Evolutionary conservation across 331 rosid genomes (phyloP).

Genomic region (Dryas integrifolia): DNA sequence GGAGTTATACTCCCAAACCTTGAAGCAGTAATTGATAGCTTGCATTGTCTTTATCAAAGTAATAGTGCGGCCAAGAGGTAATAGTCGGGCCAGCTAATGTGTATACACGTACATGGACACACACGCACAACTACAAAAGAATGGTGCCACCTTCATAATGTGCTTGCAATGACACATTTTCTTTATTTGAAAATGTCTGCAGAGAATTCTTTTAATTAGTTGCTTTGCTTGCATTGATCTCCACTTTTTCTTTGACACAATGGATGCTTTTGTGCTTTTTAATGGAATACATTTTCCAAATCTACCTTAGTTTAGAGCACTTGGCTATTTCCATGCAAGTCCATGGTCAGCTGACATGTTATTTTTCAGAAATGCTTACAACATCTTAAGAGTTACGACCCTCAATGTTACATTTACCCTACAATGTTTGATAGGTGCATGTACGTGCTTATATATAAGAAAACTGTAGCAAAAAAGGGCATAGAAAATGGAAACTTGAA

Average conservation of each 20-base stretch:
- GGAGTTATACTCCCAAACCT: slow-evolving; percentile 58
- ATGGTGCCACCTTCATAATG: background rate
- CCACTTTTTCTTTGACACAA: background rate
- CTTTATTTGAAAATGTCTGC: background rate
- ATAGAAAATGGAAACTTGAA: background rate
- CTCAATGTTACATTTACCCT: background rate
- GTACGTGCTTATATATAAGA: background rate
- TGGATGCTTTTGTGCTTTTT: background rate
- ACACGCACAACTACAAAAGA: background rate
- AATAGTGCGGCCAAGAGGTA: slow-evolving; percentile 78
- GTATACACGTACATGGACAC: background rate
- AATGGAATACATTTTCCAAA: background rate
- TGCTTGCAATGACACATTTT: background rate
- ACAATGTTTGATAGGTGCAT: background rate
- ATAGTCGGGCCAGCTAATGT: background rate
- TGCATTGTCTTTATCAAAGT: slow-evolving; percentile 62
- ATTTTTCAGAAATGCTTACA: background rate
- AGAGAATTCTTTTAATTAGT: background rate
- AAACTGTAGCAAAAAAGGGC: background rate
- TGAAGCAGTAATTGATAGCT: slow-evolving; percentile 54
- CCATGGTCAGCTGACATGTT: background rate
- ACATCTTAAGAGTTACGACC: background rate
- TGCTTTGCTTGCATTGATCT: background rate
- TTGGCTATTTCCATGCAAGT: background rate
- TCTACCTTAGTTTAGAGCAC: background rate